Conservation (phyloP, 208 protist species). For the Acanthamoeba triangularis region DNA sequence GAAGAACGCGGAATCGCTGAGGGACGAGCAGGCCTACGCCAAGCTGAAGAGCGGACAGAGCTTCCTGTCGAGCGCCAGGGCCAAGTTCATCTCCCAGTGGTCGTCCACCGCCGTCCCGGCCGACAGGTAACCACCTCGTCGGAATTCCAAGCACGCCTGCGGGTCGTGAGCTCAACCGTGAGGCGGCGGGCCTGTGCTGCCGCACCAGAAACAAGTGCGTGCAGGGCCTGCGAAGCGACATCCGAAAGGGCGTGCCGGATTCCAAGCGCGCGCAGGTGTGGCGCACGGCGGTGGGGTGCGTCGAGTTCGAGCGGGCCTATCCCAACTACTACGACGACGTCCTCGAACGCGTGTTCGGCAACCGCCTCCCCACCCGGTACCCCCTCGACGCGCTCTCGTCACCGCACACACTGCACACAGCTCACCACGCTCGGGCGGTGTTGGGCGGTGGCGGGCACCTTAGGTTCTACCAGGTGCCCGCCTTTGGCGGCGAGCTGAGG, state of each 20-base stretch:
- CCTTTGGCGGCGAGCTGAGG: slow-evolving; percentile 1
- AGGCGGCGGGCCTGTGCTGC: background rate
- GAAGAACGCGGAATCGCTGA: background rate
- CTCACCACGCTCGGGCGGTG: background rate
- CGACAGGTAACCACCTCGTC: background rate
- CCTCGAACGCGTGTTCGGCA: background rate
- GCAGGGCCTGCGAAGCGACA: background rate
- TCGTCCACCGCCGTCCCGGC: background rate
- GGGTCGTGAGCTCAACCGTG: no score
- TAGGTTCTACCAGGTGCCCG: slow-evolving; percentile 15
- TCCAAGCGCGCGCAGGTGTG: slow-evolving; percentile 7
- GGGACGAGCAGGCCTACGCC: background rate
- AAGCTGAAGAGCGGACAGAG: background rate
- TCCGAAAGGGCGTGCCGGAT: background rate
- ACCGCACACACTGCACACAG: no score
- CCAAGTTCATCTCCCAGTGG: background rate
- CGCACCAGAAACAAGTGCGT: slow-evolving; percentile 8
- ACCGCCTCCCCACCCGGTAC: background rate
- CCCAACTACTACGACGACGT: slow-evolving; percentile 28
- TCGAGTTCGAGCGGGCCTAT: slow-evolving; percentile 17
- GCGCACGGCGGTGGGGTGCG: slow-evolving; percentile 17
- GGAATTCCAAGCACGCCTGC: no score
- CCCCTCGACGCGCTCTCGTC: no score
- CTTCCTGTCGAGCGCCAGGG: slow-evolving; percentile 4
- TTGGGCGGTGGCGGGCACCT: background rate